Base-by-base conservation (phyloP, 306 rosid species). In the Begonia loranthoides region DNA sequence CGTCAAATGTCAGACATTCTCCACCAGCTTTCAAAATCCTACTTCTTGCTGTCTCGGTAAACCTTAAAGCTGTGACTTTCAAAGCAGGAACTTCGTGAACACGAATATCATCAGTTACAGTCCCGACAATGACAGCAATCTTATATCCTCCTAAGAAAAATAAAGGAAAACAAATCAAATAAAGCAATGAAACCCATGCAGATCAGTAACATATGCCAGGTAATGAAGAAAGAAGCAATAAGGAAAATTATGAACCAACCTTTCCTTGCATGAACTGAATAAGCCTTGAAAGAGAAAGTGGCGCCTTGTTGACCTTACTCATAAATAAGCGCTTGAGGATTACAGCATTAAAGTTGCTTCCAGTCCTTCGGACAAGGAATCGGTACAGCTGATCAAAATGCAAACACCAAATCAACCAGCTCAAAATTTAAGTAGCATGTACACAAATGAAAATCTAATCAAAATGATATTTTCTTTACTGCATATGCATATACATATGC, bases 21-120 rank as follows among this genome's bases (percentile, higher is more conserved):
- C 80, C 83, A 17, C 87, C 87, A n/a, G 80, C 83, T 68, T 79
- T 79, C 78, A 70, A 79, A 62, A 79, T 79, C 63, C 82, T 72
- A 40, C 83, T 83, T 50, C 87, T 67, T 13, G 87, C 87, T 13
- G 80, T 80, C 57, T 80, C 83, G 0, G 87, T 80, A 80, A 80
- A 80, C 72, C 87, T 73, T 36, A 80, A 66, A n/a, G 83, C 87
- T 43, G 80, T 63, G 9, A 80, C 83, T 57, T 76, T 80, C 6
- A 80, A 38, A 1, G 69, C 51, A 13, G 87, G 83, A 1, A 80
- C 78, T 2, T 80, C 78, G 1, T 66, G 52, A 5, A 73, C 80
- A 2, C 83, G 45, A 60, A 67, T 74, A 53, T 80, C 83, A 16
- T 80, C 87, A 0, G 87, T 76, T 41, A 80, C 80, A 0, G 80